Percentiles rank a stretch among this genome's conserved stretches.
Evolutionary conservation across 2,329 filamentous ascomycete genomes (phyloP).

Genomic region (Aureobasidium sp.): DNA sequence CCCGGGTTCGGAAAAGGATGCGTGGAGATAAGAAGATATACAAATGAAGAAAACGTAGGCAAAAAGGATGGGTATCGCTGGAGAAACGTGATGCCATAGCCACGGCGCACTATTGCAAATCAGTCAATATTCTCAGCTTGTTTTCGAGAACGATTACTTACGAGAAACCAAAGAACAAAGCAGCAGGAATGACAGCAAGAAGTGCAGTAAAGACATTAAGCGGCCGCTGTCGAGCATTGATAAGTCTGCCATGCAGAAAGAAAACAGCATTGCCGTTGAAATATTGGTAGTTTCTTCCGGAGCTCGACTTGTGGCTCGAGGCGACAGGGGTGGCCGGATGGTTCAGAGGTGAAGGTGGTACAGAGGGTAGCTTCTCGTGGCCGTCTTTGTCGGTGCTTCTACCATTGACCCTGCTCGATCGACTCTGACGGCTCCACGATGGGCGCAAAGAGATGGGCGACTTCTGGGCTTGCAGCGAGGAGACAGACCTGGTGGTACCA

Average conservation of each 20-base stretch:
- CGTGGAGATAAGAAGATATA: slow-evolving; percentile 88
- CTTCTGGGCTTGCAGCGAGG: slow-evolving; percentile 21
- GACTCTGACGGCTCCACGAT: slow-evolving; percentile 14
- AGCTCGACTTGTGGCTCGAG: slow-evolving; percentile 30
- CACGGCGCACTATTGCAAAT: slow-evolving; percentile 50
- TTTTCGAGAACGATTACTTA: no score
- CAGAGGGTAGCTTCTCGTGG: slow-evolving; percentile 76
- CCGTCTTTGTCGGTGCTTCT: slow-evolving; percentile 30
- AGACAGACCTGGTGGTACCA: neutral
- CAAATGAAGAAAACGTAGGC: slow-evolving; percentile 87
- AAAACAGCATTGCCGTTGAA: slow-evolving; percentile 92
- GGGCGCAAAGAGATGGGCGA: slow-evolving; percentile 43
- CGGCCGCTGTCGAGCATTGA: slow-evolving; percentile 79
- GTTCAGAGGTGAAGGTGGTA: slow-evolving; percentile 63
- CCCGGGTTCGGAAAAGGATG: slow-evolving; percentile 84
- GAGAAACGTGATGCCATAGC: slow-evolving; percentile 78
- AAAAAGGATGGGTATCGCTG: slow-evolving; percentile 81
- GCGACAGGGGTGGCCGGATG: slow-evolving; percentile 35
- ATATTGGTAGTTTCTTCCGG: slow-evolving; percentile 78
- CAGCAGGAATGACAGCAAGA: slow-evolving; percentile 67
- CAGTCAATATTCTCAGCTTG: no score
- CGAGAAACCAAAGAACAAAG: slow-evolving; percentile 78
- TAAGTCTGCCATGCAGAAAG: slow-evolving; percentile 72
- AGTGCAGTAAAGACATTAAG: slow-evolving; percentile 82
- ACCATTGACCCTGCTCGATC: slow-evolving; percentile 8